Percentiles rank a stretch among this genome's conserved stretches.
Evolutionary conservation across 148 eudicot species (phyloP).

Genomic region (Persicaria maculosa): DNA sequence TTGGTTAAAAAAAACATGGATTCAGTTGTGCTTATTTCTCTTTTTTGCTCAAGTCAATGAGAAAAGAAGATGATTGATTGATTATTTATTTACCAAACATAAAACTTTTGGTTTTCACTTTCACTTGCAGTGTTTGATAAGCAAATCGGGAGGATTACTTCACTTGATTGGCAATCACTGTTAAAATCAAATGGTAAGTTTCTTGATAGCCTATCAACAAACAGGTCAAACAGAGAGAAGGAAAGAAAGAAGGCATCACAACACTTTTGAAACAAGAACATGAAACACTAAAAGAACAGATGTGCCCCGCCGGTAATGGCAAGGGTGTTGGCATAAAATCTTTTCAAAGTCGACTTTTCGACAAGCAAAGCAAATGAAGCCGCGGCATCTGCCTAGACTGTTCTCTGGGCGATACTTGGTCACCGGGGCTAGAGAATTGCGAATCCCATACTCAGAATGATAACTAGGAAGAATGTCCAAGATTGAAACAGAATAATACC

Average conservation of each 20-base stretch:
- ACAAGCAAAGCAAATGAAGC: background rate
- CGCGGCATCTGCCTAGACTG: background rate
- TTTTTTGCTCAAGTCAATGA: background rate
- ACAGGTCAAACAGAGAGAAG: too few relatives aligned
- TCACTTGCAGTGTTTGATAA: background rate
- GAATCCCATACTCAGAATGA: constrained; percentile 2
- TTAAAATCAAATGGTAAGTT: background rate
- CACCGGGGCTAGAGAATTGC: background rate
- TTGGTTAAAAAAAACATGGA: too few relatives aligned
- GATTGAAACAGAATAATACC: constrained; percentile 9
- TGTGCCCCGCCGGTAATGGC: background rate
- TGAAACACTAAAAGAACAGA: too few relatives aligned
- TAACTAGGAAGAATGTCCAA: constrained; percentile 7
- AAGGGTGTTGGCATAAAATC: background rate
- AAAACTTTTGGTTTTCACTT: background rate
- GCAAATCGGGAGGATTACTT: background rate
- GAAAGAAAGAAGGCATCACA: too few relatives aligned
- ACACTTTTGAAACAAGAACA: too few relatives aligned
- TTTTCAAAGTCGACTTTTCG: constrained; percentile 5
- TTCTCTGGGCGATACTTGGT: background rate
- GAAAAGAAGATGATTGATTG: too few relatives aligned
- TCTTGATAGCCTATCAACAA: background rate
- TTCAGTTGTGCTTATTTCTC: background rate
- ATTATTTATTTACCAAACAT: too few relatives aligned
- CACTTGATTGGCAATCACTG: background rate